Evolutionary conservation across 148 eudicot genomes (phyloP).

Genomic region (Vaccinium macrocarpon): DNA sequence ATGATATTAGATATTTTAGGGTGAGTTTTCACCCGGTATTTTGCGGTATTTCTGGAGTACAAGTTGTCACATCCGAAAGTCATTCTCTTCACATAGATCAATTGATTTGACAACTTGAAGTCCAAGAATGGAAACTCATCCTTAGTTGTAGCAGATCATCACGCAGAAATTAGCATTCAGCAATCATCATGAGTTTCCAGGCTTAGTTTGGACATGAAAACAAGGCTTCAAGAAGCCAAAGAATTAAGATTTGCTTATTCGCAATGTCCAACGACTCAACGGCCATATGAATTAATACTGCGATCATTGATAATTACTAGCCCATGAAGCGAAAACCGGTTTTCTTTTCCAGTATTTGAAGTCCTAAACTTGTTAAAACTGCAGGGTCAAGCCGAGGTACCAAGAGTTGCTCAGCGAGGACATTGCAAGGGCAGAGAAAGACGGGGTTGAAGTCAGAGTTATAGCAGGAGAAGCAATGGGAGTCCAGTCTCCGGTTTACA

Average conservation of each 20-base stretch:
- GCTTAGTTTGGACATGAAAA: neutral
- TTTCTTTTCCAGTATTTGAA: neutral
- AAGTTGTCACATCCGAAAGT: too few species aligned
- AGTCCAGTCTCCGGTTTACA: constrained; percentile 71
- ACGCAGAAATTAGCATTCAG: neutral
- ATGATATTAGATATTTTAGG: too few species aligned
- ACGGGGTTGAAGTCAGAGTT: constrained; percentile 68
- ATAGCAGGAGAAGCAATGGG: constrained; percentile 99
- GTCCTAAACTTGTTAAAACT: constrained; percentile 10
- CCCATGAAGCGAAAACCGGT: neutral
- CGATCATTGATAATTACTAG: neutral
- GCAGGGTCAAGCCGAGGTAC: constrained; percentile 86
- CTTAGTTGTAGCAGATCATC: neutral
- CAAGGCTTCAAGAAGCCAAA: neutral
- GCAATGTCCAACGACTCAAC: too few species aligned
- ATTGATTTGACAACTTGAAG: too few species aligned
- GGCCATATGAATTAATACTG: neutral
- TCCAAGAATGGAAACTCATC: neutral
- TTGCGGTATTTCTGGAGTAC: too few species aligned
- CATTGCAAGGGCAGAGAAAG: constrained; percentile 51
- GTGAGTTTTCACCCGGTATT: too few species aligned
- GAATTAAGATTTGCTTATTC: neutral
- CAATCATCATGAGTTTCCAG: neutral
- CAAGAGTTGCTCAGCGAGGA: constrained; percentile 69
- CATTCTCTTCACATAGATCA: too few species aligned